Percentiles rank a stretch among this genome's conserved stretches.
These are phyloP conservation scores for Umbelopsis vinacea DNA, from an alignment of 192 early-diverging fungal species.

Conservation along the genomic window DNA sequence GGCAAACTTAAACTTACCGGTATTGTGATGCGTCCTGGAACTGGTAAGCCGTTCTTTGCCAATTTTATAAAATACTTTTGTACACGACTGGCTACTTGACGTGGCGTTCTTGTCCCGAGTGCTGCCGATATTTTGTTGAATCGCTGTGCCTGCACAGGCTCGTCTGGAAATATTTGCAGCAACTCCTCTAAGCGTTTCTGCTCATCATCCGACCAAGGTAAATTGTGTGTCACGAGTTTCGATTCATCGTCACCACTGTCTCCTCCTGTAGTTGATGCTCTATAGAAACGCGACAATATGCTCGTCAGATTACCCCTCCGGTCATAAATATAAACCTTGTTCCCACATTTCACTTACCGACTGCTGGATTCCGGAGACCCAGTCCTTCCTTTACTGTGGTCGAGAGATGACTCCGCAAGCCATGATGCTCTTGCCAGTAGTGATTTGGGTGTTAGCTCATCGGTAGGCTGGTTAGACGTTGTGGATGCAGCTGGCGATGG, in stretches of 20 bases:
- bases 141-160: conserved; percentile 67
- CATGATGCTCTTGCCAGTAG: conserved; percentile 2
- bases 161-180: conserved; percentile 68
- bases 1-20: conserved; percentile 40
- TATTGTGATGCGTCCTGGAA: conserved; percentile 67
- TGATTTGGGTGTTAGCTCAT: conserved; percentile 3
- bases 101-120: conserved; percentile 69
- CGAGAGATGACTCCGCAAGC: background rate
- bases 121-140: conserved; percentile 76
- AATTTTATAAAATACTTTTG: conserved; percentile 85
- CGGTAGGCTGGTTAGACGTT: background rate
- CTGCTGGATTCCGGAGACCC: conserved; percentile 1
- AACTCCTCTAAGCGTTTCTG: conserved; percentile 63
- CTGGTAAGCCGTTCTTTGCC: conserved; percentile 70
- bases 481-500: conserved; percentile 4
- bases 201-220: conserved; percentile 75
- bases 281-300: background rate
- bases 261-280: background rate
- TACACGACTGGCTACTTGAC: conserved; percentile 76
- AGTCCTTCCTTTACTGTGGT: background rate
- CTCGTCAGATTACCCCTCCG: background rate
- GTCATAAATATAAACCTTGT: background rate
- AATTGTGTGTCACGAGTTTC: conserved; percentile 62
- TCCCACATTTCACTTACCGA: background rate
- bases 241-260: conserved; percentile 33